These are phyloP conservation scores for Pseudonectria foliicola DNA, from an alignment of 2,329 filamentous ascomycete species.

Conservation along the genomic window DNA sequence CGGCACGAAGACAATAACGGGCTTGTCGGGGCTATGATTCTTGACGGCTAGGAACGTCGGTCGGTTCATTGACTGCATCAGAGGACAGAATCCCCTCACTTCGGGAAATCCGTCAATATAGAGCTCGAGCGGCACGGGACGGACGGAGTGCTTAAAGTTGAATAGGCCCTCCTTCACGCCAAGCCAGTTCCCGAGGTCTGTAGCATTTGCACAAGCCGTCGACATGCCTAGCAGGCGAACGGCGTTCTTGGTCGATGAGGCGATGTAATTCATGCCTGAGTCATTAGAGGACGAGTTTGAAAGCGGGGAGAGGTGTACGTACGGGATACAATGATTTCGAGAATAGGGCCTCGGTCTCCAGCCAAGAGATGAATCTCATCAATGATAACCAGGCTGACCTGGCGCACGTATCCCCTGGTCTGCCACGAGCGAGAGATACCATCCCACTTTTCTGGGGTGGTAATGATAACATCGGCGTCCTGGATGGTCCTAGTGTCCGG, in stretches of 20 bases:
- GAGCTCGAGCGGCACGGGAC: constrained; percentile 89
- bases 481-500: constrained; percentile 93
- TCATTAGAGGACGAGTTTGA: constrained; percentile 20
- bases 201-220: constrained; percentile 93
- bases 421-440: constrained; percentile 99
- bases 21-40: constrained; percentile 90
- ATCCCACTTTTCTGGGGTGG: constrained; percentile 99
- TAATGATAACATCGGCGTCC: constrained; percentile 95
- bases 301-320: constrained; percentile 14
- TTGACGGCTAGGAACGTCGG: constrained; percentile 96
- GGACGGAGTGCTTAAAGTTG: constrained; percentile 96
- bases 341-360: constrained; percentile 90
- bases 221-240: constrained; percentile 97
- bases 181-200: constrained; percentile 90
- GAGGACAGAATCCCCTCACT: constrained; percentile 85
- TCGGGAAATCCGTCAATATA: constrained; percentile 98
- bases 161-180: constrained; percentile 93
- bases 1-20: constrained; percentile 96
- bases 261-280: constrained; percentile 94
- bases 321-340: constrained; percentile 88
- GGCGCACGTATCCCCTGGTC: constrained; percentile 88
- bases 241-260: constrained; percentile 80
- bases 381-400: constrained; percentile 94
- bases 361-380: constrained; percentile 98
- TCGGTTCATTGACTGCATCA: constrained; percentile 99